These are phyloP conservation scores for Phytophthora foliorum DNA, from an alignment of 352 stramenopile genomes.

Conservation along the genomic window DNA sequence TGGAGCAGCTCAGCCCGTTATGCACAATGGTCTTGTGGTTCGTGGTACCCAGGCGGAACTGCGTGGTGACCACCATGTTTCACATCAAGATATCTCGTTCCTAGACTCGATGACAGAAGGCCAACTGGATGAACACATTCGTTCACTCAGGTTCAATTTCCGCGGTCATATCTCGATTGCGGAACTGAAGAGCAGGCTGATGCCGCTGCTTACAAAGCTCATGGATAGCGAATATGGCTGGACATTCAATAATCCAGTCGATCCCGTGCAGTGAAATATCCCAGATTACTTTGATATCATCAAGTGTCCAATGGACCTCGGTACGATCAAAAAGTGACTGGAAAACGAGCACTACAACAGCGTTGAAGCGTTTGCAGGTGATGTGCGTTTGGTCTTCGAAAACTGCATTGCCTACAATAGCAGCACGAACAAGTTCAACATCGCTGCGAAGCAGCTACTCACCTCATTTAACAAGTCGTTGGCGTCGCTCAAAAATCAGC, in stretches of 20 bases:
- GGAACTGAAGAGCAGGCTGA: constrained; percentile 85
- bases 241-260: constrained; percentile 96
- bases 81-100: constrained; percentile 90
- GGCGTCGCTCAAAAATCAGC: constrained; percentile 71
- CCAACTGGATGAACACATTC: constrained; percentile 90
- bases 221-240: constrained; percentile 92
- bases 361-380: constrained; percentile 86
- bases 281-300: constrained; percentile 94
- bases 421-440: constrained; percentile 92
- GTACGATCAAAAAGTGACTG: constrained; percentile 97
- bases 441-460: constrained; percentile 84
- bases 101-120: constrained; percentile 89
- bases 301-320: constrained; percentile 99
- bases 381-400: constrained; percentile 91
- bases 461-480: constrained; percentile 81
- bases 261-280: constrained; percentile 95
- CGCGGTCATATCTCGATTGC: constrained; percentile 86
- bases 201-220: constrained; percentile 86
- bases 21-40: constrained; percentile 79
- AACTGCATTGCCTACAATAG: constrained; percentile 93
- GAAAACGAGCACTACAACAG: constrained; percentile 96
- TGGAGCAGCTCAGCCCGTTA: constrained; percentile 24
- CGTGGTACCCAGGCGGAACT: constrained; percentile 73
- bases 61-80: constrained; percentile 65
- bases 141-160: constrained; percentile 91